Percentiles rank a stretch among this genome's conserved stretches.
phyloP scores from a whole-genome alignment of 441 rosid species.

The Dalechampia spathulata region DNA sequence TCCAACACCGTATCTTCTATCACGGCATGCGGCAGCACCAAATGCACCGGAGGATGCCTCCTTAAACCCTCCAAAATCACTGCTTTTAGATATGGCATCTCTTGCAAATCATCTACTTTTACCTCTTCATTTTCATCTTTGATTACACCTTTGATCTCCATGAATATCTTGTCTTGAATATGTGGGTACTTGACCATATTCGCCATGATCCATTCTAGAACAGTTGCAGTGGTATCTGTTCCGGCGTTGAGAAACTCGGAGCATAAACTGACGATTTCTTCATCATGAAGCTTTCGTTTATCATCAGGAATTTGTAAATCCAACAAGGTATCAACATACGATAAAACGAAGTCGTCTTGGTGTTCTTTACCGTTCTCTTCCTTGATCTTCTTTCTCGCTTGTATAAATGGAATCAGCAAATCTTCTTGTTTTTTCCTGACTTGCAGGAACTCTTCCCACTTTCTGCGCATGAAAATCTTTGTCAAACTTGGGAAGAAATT shows the following conservation, averaged over 20 bases:
- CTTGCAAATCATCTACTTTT: slow-evolving; percentile 26
- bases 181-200: slow-evolving; percentile 20
- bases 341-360: neutral
- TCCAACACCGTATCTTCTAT: slow-evolving; percentile 20
- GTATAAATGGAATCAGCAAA: slow-evolving; percentile 23
- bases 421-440: slow-evolving; percentile 11
- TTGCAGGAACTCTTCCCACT: slow-evolving; percentile 23
- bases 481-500: slow-evolving; percentile 33
- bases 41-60: slow-evolving; percentile 34
- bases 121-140: slow-evolving; percentile 12
- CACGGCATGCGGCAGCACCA: slow-evolving; percentile 29
- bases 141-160: slow-evolving; percentile 19
- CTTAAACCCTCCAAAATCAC: slow-evolving; percentile 32
- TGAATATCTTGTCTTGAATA: slow-evolving; percentile 6
- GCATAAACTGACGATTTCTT: slow-evolving; percentile 21
- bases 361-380: slow-evolving; percentile 2
- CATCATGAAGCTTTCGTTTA: slow-evolving; percentile 24
- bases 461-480: slow-evolving; percentile 20
- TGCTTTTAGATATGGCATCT: slow-evolving; percentile 29
- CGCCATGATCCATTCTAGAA: slow-evolving; percentile 15
- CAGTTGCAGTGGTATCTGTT: slow-evolving; percentile 15
- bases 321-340: slow-evolving; percentile 21
- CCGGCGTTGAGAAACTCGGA: slow-evolving; percentile 12
- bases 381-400: slow-evolving; percentile 18
- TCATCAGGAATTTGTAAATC: slow-evolving; percentile 21